Evolutionary conservation across 306 rosid genomes (phyloP), one percentile per base, ranked within the genome.

Genomic region (Quercus dentata): DNA sequence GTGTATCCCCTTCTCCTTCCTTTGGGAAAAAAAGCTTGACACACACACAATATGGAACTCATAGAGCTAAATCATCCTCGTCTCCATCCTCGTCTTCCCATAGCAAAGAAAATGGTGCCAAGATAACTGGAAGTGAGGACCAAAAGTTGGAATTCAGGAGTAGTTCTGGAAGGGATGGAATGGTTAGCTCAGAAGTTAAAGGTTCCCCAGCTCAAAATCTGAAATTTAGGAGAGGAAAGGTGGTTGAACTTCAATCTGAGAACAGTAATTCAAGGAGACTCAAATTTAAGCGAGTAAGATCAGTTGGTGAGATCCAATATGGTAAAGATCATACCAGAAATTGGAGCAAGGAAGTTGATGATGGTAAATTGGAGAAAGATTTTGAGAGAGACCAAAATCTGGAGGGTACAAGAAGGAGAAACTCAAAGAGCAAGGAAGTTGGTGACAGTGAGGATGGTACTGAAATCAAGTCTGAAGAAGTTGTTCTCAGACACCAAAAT

Each of bases 401-500:
- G 74, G 93, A 86, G 78, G 85, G 72, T 79, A 72, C 78, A 51
- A 86, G 69, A 72, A 82, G 73, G 72, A 82, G 79, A 85, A 85
- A 19, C 84, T 25, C 65, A 54, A 81, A 75, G 83, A 91, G 86
- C 74, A 87, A 78, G 63, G 69, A 49, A 51, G 64, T 30, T 15
- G 77, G 81, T 46, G 85, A 78, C 57, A 77, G 81, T 78, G 79
- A 85, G 78, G 61, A 58, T 62, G 81, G 82, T 18, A 65, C 80
- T 62, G 80, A 49, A 85, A 38, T 72, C 56, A 81, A 76, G 71
- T 64, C 89, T 11, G 93, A 87, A 88, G 80, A 77, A 78, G 92
- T 92, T 79, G 88, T 92, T 73, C 73, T 94, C 80, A 92, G 87
- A 80, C 97, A 86, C 82, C 97, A 80, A 77, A 74, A 79, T 58